Percentiles rank a stretch among this genome's conserved stretches.
Conservation (phyloP, 192 early-diverging fungal genomes). For the Diversispora epigaea region DNA sequence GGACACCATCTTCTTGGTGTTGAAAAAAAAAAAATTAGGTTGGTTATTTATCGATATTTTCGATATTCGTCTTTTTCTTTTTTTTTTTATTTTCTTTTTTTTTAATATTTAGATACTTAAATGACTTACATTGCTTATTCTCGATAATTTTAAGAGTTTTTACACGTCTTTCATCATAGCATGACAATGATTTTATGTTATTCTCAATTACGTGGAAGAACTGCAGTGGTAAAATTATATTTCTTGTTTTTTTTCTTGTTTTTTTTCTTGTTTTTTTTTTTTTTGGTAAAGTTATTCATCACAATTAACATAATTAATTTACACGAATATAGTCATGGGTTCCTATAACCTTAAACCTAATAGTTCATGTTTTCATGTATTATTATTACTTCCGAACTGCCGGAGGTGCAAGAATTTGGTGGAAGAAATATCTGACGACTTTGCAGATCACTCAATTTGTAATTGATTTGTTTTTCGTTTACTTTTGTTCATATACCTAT, state of each 20-base stretch:
- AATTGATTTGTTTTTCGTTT: constrained; percentile 82
- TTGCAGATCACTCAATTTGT: constrained; percentile 90
- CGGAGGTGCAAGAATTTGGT: constrained; percentile 78
- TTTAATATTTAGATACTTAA: background rate
- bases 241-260: background rate
- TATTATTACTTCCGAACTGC: constrained; percentile 85
- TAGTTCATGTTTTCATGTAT: constrained; percentile 91
- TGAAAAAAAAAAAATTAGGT: constrained; percentile 81
- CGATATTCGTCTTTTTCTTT: background rate
- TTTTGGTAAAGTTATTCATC: background rate
- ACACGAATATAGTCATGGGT: constrained; percentile 61
- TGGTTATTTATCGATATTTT: constrained; percentile 33
- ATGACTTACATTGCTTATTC: too few species aligned
- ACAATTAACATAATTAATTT: background rate
- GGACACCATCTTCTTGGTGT: constrained; percentile 85
- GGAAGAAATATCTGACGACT: constrained; percentile 91
- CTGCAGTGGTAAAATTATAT: constrained; percentile 65
- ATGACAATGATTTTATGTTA: constrained; percentile 87
- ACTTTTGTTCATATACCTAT: constrained; percentile 85
- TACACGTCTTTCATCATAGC: constrained; percentile 92
- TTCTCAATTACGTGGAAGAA: constrained; percentile 71
- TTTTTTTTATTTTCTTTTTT: background rate
- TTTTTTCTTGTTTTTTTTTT: too few species aligned
- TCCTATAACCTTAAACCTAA: constrained; percentile 79
- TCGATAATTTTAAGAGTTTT: constrained; percentile 59